Conservation (phyloP, 768 basidiomycete species). For the Gelatoporia subvermispora region DNA sequence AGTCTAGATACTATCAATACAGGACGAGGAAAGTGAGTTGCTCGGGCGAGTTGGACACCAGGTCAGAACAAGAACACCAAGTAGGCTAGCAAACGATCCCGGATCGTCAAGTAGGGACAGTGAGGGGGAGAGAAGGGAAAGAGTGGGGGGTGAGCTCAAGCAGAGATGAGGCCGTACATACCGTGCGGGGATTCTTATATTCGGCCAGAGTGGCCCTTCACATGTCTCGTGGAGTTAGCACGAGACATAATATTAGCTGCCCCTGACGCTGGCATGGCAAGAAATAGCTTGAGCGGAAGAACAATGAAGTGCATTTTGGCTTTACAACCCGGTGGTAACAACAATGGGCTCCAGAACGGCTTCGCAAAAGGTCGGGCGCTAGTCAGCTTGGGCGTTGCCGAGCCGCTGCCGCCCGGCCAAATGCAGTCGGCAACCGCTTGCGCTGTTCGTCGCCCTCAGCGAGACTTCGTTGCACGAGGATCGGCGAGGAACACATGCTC, state of each 20-base stretch:
- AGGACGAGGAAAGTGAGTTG: not conserved
- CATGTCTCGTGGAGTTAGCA: not conserved
- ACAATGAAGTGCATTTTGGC: not conserved
- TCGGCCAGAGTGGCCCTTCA: slow-evolving; percentile 3
- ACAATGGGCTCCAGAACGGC: too few species aligned
- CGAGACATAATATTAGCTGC: slow-evolving; percentile 9
- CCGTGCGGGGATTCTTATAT: not conserved
- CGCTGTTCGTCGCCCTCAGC: too few species aligned
- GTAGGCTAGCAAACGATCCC: slow-evolving; percentile 9
- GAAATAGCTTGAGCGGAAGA: not conserved
- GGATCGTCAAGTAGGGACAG: slow-evolving; percentile 6
- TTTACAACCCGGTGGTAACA: too few species aligned
- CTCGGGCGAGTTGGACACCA: slow-evolving; percentile 2
- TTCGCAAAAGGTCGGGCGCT: too few species aligned
- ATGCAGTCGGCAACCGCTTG: too few species aligned
- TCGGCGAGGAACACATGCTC: not conserved
- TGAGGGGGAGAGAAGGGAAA: slow-evolving; percentile 1
- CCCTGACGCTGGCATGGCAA: slow-evolving; percentile 1
- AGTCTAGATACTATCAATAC: too few species aligned
- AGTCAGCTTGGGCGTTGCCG: not conserved
- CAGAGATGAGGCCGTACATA: slow-evolving; percentile 9
- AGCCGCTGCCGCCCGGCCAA: not conserved
- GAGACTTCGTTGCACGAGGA: too few species aligned
- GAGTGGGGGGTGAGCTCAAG: slow-evolving; percentile 9
- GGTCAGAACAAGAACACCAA: slow-evolving; percentile 9